Evolutionary conservation across 1,139 yeast genomes (phyloP), one percentile per base, ranked within the genome.

Genomic region (Saccharomyces hybrid): DNA sequence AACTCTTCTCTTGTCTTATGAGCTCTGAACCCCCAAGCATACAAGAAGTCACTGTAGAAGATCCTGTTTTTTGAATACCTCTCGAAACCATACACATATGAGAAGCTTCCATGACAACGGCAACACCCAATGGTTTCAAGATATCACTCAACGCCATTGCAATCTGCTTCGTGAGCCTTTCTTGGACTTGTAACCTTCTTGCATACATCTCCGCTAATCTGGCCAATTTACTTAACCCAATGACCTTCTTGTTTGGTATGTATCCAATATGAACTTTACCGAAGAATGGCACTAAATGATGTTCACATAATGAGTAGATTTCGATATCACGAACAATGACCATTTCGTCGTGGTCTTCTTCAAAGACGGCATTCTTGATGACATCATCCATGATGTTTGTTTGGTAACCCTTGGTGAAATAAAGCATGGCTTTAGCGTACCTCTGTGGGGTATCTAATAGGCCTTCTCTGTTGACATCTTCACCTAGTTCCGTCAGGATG

Each of bases 71-170:
- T 71, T 93, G 97, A 26, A 93, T 90, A 51, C 99, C 99, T 68
- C 99, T 82, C 71, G 96, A 89, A 32, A 91, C 98, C 99, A 93
- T 93, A 72, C 99, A 93, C 99, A 95, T 93, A 70, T 93, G 99
- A 8, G 95, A 83, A 28, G 98, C 98, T 72, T 93, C 99, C 67
- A 93, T 90, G 26, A 93, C 97, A 46, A 93, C 99, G 0, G 98
- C 99, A 12, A 93, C 99, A 55, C 99, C 99, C 64, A 93, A 80
- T 16, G 99, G 99, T 67, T 86, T 85, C 64, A 93, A 77, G 58
- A 91, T 88, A 67, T 90, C 97, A 71, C 86, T 83, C 52, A 93
- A 73, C 0, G 99, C 97, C 88, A 90, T 88, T 47, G 99, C 98
- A 55, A 93, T 91, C 71, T 93, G 99, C 71, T 93, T 93, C 14